phyloP scores from a whole-genome alignment of 2,329 filamentous ascomycete genomes.

The Fusarium sp. region DNA sequence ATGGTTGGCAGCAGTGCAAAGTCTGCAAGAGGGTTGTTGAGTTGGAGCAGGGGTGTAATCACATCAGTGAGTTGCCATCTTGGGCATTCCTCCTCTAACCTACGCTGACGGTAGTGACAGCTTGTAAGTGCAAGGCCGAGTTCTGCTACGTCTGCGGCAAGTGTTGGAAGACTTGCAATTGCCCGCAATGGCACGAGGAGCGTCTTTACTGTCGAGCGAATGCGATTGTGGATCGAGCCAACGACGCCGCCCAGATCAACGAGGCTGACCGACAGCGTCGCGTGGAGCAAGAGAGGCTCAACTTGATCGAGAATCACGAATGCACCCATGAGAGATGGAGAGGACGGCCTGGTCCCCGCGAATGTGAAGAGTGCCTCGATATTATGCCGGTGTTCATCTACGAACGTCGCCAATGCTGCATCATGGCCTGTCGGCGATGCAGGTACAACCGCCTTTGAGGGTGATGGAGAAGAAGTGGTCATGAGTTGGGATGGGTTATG shows the following conservation, averaged over 20 bases:
- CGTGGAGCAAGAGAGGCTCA: background rate
- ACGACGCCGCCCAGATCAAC: background rate
- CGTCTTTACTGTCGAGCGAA: slow-evolving; percentile 49
- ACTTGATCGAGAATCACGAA: slow-evolving; percentile 50
- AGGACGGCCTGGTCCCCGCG: slow-evolving; percentile 45
- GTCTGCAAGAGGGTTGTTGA: slow-evolving; percentile 61
- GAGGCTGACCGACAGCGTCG: background rate
- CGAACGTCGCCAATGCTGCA: slow-evolving; percentile 58
- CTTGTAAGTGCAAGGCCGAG: slow-evolving; percentile 58
- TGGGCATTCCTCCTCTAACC: background rate
- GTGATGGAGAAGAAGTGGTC: background rate
- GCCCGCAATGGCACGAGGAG: slow-evolving; percentile 53
- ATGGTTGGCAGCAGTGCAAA: slow-evolving; percentile 64
- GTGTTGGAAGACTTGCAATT: slow-evolving; percentile 55
- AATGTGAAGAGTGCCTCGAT: slow-evolving; percentile 60
- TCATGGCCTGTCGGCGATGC: slow-evolving; percentile 61
- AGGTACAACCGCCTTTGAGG: slow-evolving; percentile 52
- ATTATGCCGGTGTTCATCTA: slow-evolving; percentile 56
- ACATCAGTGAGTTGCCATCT: slow-evolving; percentile 63
- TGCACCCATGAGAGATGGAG: slow-evolving; percentile 55
- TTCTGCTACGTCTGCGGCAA: slow-evolving; percentile 63
- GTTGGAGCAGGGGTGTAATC: slow-evolving; percentile 62
- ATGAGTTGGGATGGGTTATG: background rate
- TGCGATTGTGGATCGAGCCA: slow-evolving; percentile 45
- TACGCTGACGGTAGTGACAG: slow-evolving; percentile 38